Percentiles rank a stretch among this genome's conserved stretches.
Conservation (phyloP, 352 stramenopile species). For the Stramenopiles sp. region DNA sequence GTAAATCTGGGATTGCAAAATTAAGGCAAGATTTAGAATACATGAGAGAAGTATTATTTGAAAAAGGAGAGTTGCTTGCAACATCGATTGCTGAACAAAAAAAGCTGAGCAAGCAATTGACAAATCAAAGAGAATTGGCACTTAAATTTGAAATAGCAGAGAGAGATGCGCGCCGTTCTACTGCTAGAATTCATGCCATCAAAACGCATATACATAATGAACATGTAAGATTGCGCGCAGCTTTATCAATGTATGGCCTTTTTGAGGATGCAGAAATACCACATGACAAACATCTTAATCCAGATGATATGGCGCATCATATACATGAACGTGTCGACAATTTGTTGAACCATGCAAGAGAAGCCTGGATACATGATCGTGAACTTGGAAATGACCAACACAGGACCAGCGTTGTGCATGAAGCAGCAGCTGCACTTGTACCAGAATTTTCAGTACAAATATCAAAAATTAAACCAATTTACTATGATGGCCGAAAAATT, state of each 20-base stretch:
- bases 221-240: background rate
- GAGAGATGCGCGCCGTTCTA: background rate
- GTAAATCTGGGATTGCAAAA: background rate
- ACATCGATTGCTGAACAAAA: background rate
- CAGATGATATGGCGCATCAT: background rate
- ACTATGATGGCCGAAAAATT: background rate
- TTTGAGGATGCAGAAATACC: background rate
- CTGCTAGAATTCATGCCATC: background rate
- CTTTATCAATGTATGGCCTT: background rate
- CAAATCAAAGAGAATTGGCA: background rate
- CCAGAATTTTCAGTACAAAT: background rate
- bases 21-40: background rate
- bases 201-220: background rate
- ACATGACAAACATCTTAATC: background rate
- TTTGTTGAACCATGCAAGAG: background rate
- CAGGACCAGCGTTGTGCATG: background rate
- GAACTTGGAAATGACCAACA: background rate
- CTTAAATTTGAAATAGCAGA: background rate
- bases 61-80: background rate
- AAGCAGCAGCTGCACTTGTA: background rate
- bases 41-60: background rate
- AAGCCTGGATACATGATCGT: background rate
- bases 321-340: background rate
- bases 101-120: background rate
- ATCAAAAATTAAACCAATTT: background rate